phyloP scores from a whole-genome alignment of 2,329 filamentous ascomycete genomes.

The Whalleya microplaca region DNA sequence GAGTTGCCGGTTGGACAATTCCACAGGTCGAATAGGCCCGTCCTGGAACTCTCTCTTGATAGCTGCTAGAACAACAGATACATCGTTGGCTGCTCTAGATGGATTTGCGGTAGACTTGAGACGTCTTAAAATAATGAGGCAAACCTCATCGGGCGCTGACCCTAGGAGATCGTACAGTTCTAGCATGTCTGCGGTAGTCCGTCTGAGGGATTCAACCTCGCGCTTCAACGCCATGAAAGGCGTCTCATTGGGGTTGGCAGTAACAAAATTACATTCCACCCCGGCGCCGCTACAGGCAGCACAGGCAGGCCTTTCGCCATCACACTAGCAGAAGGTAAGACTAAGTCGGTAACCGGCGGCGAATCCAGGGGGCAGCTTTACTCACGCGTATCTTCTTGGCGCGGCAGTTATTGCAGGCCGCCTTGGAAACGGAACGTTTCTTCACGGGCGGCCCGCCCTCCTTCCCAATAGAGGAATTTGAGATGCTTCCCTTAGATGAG shows the following conservation, averaged over 20 bases:
- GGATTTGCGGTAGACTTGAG: constrained; percentile 17
- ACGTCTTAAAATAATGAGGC: constrained; percentile 25
- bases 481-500: constrained; percentile 8
- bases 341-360: neutral
- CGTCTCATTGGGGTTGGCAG: constrained; percentile 27
- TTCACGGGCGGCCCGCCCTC: constrained; percentile 22
- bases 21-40: constrained; percentile 16
- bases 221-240: constrained; percentile 28
- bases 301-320: constrained; percentile 24
- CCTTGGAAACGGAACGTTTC: constrained; percentile 28
- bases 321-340: constrained; percentile 19
- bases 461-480: constrained; percentile 14
- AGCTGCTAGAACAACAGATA: constrained; percentile 18
- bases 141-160: constrained; percentile 21
- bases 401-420: constrained; percentile 27
- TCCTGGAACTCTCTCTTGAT: constrained; percentile 22
- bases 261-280: constrained; percentile 24
- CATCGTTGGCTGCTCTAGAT: constrained; percentile 13
- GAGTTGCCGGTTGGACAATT: constrained; percentile 23
- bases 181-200: constrained; percentile 18
- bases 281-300: constrained; percentile 18
- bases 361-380: neutral
- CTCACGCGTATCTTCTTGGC: constrained; percentile 26
- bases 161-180: constrained; percentile 23
- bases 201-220: constrained; percentile 25